Percentiles rank a stretch among this genome's conserved stretches.
These are phyloP conservation scores for Candida wancherniae DNA, from an alignment of 805 yeast species.

Conservation along the genomic window DNA sequence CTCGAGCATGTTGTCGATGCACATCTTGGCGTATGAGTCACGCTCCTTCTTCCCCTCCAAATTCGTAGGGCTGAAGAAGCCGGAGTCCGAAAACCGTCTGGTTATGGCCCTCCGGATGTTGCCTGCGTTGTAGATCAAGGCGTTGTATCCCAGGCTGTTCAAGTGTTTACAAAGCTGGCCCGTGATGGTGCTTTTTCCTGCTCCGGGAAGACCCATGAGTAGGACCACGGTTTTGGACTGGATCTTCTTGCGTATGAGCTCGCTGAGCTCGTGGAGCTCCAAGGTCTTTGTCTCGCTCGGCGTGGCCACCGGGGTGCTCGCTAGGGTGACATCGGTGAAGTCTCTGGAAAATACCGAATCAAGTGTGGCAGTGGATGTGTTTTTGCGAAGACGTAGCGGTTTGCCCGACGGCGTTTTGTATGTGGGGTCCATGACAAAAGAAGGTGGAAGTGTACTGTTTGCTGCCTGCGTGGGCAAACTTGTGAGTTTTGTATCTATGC, in stretches of 20 bases:
- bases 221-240: slow-evolving; percentile 23
- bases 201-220: slow-evolving; percentile 40
- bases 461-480: too few species aligned
- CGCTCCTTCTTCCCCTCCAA: slow-evolving; percentile 26
- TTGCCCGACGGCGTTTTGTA: slow-evolving; percentile 1
- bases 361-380: slow-evolving; percentile 23
- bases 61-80: slow-evolving; percentile 36
- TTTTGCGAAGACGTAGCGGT: slow-evolving; percentile 11
- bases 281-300: slow-evolving; percentile 3
- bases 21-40: slow-evolving; percentile 32
- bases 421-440: too few species aligned
- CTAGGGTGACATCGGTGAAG: slow-evolving; percentile 14
- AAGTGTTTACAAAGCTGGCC: slow-evolving; percentile 25
- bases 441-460: background rate
- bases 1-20: slow-evolving; percentile 28
- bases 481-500: too few species aligned
- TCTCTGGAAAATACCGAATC: slow-evolving; percentile 24
- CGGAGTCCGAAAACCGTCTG: slow-evolving; percentile 24
- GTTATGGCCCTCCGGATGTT: slow-evolving; percentile 40
- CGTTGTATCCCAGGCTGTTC: slow-evolving; percentile 8
- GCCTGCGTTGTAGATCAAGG: slow-evolving; percentile 44
- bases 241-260: slow-evolving; percentile 12
- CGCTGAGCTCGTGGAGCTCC: slow-evolving; percentile 11
- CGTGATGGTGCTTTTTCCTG: slow-evolving; percentile 38
- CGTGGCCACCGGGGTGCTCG: slow-evolving; percentile 16